Base-by-base conservation (phyloP, 208 protist genomes). In the Blastocrithidia nonstop region DNA sequence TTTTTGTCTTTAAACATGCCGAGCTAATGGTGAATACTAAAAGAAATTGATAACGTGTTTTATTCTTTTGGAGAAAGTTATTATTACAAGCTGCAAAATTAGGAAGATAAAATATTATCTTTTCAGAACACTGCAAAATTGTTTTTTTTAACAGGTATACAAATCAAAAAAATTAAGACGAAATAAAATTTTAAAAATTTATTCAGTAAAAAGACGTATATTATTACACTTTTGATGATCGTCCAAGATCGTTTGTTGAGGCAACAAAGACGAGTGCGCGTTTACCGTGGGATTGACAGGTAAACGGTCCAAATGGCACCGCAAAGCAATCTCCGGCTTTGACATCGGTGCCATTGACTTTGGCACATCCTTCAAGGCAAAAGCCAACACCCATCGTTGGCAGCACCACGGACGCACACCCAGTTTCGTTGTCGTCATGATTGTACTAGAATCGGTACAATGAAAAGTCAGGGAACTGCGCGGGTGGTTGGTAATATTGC, bases 361-460 rank as follows among this genome's bases (percentile, higher is more conserved):
- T 66, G 13, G 67, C 68, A 16, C 53, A 41, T 16, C 83, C 83
- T 40, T 64, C 62, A 9, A 92, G 45, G 44, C 78, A 88, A 62
- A 92, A 88, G 27, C 83, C 83, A 24, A 92, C 54, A 17, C 83
- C 83, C 45, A 92, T 79, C 20, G 75, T 92, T 16, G 83, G 83
- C 22, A 92, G 56, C 16, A 49, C 59, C 6, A 79, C 55, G 13
- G 35, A 61, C 8, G 64, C 50, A 20, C 21, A 54, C 15, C 66
- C 66, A 11, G 54, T 32, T 16, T 48, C 64, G 1, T 45, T 47
- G 3, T 54, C 23, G 38, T 51, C 17, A 54, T 82, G 59, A 25
- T 71, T 57, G 47, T 72, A 71, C 54, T 80, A 55, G 44, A 88
- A 28, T 16, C 84, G 78, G 52, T 71, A 83, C 22, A 93, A 22